Evolutionary conservation across 225 moss, liverwort and hornwort genomes (phyloP).

Genomic region (Rhytidiadelphus loreus): DNA sequence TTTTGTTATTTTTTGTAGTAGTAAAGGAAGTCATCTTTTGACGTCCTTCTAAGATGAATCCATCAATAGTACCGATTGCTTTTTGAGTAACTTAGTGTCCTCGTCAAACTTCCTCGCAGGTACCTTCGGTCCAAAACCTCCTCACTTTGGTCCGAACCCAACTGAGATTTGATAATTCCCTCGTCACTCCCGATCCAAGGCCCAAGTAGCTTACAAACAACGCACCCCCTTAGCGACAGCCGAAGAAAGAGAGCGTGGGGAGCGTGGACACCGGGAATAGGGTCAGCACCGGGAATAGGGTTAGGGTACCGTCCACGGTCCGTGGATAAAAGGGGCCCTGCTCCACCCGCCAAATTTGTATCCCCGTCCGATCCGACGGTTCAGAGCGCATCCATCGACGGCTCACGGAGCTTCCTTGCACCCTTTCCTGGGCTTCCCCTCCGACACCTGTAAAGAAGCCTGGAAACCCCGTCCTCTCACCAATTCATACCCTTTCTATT

Average conservation of each 20-base stretch:
- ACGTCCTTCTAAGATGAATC: not conserved
- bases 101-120: not conserved
- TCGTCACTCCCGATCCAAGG: not conserved
- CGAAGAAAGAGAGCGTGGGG: not conserved
- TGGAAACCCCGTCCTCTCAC: not conserved
- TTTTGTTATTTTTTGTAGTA: rapidly evolving
- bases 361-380: not conserved
- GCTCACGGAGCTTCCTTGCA: not conserved
- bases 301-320: not conserved
- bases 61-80: not conserved
- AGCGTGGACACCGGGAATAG: not conserved
- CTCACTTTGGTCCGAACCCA: not conserved
- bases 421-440: not conserved
- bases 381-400: not conserved
- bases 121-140: not conserved
- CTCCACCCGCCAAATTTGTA: not conserved
- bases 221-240: not conserved
- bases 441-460: not conserved
- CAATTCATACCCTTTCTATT: not conserved
- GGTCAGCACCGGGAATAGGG: not conserved
- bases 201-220: not conserved
- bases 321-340: not conserved
- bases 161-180: not conserved
- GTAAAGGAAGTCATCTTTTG: too few species aligned
- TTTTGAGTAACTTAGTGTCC: not conserved